Evolutionary conservation across 2,329 filamentous ascomycete species (phyloP), one percentile per base, ranked within the genome.

Genomic region (Claviceps sp.): DNA sequence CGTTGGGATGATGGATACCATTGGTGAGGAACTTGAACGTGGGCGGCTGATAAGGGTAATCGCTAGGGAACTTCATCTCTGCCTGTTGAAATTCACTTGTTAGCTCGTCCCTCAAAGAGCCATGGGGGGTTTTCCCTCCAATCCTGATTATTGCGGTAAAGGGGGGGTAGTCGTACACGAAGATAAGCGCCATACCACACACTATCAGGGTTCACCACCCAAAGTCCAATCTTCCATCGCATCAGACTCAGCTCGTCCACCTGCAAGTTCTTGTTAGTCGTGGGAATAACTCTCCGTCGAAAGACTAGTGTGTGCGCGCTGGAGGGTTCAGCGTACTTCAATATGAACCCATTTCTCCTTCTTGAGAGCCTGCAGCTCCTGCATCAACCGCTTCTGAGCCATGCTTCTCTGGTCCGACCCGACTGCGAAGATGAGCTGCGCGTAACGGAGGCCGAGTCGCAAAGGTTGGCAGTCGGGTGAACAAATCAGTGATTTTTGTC

Each of bases 301-400:
- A 42, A 20, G 11, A 3, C 6, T n/a, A 42, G 4, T 4, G 14
- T 20, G 9, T 22, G 7, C 40, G 40, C 8, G 8, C 46, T 7
- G 44, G 2, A 6, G 45, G n/a, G 48, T 52, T 62, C 78, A 40
- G 22, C 48, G 56, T 69, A 89, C 86, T 66, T 94, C 86, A 59
- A 96, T 88, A 60, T 91, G 81, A 18, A 95, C 85, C 91, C 91
- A 98, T 66, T 88, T 88, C 75, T 96, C 90, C 67, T 93, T 89
- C 51, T 81, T 76, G 42, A 97, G 77, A 45, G 79, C 76, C 67
- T 86, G 85, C 71, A 88, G 82, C 74, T 97, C 91, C 60, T 85
- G 85, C 86, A 95, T 88, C 52, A 97, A 77, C 50, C 94, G 85
- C 62, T 88, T 83, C 69, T 90, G 67, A 26, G 71, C 71, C 72